These are phyloP conservation scores for Vitis rupestris DNA, from an alignment of 164 flowering plant genomes.

Conservation along the genomic window DNA sequence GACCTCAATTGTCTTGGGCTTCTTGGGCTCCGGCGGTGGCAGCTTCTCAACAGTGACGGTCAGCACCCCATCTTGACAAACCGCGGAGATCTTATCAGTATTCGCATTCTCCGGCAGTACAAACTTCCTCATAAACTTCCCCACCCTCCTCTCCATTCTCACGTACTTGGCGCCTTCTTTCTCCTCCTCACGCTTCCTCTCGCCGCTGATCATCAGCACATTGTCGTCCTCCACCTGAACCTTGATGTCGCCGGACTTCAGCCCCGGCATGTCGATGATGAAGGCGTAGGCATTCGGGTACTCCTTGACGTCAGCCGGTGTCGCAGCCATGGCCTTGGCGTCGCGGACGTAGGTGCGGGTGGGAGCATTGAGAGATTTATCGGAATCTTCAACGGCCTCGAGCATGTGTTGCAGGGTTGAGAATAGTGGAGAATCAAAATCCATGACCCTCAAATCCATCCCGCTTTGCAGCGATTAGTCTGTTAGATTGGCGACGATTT, in stretches of 20 bases:
- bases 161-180: constrained; percentile 51
- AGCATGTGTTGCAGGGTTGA: too few species aligned
- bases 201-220: constrained; percentile 33
- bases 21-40: constrained; percentile 74
- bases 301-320: constrained; percentile 28
- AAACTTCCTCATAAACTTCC: constrained; percentile 66
- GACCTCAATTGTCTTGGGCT: constrained; percentile 59
- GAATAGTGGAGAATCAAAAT: too few species aligned
- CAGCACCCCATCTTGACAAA: constrained; percentile 55
- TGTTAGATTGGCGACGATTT: too few species aligned
- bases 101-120: constrained; percentile 59
- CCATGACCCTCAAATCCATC: too few species aligned
- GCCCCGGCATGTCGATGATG: constrained; percentile 40
- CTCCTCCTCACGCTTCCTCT: constrained; percentile 41
- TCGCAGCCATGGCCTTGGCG: constrained; percentile 38
- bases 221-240: constrained; percentile 41
- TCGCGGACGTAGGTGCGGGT: constrained; percentile 54
- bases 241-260: constrained; percentile 32
- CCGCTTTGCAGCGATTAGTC: too few species aligned
- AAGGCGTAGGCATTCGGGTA: constrained; percentile 26
- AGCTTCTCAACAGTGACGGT: constrained; percentile 58
- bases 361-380: constrained; percentile 20
- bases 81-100: constrained; percentile 41
- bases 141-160: constrained; percentile 63
- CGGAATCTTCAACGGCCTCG: too few species aligned